Conservation (phyloP, 2,329 filamentous ascomycete species). For the Ceratocystis smalleyi region DNA sequence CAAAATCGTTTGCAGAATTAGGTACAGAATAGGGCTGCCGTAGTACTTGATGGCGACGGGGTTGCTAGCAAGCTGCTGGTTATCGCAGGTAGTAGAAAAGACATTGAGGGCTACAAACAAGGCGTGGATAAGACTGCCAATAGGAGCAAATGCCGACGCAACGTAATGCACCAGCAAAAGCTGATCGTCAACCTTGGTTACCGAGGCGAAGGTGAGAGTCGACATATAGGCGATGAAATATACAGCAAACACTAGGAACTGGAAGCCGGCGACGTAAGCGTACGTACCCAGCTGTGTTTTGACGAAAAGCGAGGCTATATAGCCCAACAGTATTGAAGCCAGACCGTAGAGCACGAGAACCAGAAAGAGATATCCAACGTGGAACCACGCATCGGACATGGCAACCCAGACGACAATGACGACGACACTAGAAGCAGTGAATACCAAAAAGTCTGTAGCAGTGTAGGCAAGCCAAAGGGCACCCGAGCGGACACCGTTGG, state of each 20-base stretch:
- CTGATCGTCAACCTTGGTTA: slow-evolving; percentile 50
- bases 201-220: slow-evolving; percentile 59
- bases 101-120: slow-evolving; percentile 68
- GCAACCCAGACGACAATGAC: slow-evolving; percentile 56
- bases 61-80: slow-evolving; percentile 45
- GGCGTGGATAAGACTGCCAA: slow-evolving; percentile 58
- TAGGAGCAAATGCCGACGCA: slow-evolving; percentile 57
- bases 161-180: slow-evolving; percentile 60
- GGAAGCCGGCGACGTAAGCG: slow-evolving; percentile 62
- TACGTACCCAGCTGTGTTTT: slow-evolving; percentile 70
- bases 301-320: slow-evolving; percentile 66
- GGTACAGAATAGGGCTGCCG: slow-evolving; percentile 71
- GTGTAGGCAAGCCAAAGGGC: slow-evolving; percentile 78
- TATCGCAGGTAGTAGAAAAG: slow-evolving; percentile 65
- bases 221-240: slow-evolving; percentile 58
- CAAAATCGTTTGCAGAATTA: slow-evolving; percentile 56
- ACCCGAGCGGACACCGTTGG: slow-evolving; percentile 68
- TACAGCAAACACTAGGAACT: slow-evolving; percentile 54
- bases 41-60: slow-evolving; percentile 59
- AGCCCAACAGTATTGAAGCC: slow-evolving; percentile 59
- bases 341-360: slow-evolving; percentile 70
- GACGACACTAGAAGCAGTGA: slow-evolving; percentile 32
- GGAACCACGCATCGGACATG: slow-evolving; percentile 54
- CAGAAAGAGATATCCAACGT: slow-evolving; percentile 66
- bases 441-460: slow-evolving; percentile 62